Percentiles rank a stretch among this genome's conserved stretches.
Evolutionary conservation across 768 basidiomycete species (phyloP).

Genomic region (Baorangia bicolor): DNA sequence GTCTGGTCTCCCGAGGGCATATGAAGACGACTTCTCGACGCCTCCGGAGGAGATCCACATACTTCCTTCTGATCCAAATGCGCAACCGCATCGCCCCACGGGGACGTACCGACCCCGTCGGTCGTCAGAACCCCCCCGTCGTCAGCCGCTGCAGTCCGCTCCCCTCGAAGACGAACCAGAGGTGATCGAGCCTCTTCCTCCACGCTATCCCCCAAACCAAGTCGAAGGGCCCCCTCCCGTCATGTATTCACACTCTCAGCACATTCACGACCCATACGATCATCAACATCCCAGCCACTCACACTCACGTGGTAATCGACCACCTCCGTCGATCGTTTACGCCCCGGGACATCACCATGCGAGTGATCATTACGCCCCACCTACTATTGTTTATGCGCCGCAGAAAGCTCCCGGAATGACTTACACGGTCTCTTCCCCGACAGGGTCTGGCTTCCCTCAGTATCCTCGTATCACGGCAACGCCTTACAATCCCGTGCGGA

Average conservation of each 20-base stretch:
- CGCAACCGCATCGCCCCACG: conserved; percentile 31
- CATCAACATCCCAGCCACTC: conserved; percentile 35
- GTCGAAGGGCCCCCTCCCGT: conserved; percentile 25
- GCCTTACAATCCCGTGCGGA: conserved; percentile 41
- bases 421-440: conserved; percentile 66
- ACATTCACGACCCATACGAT: conserved; percentile 35
- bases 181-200: conserved; percentile 34
- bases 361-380: conserved; percentile 56
- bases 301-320: conserved; percentile 37
- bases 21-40: conserved; percentile 20
- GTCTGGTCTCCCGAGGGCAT: conserved; percentile 20
- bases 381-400: conserved; percentile 56
- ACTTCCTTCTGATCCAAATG: conserved; percentile 49
- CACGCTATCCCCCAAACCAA: conserved; percentile 27
- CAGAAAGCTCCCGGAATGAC: conserved; percentile 60
- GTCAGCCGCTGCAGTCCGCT: conserved; percentile 18
- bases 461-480: conserved; percentile 43
- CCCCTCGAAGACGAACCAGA: conserved; percentile 30
- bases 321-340: conserved; percentile 60
- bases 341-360: conserved; percentile 46
- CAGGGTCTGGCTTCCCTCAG: conserved; percentile 36
- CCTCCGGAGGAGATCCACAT: conserved; percentile 64
- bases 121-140: conserved; percentile 29
- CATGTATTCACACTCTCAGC: conserved; percentile 42
- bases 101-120: conserved; percentile 33